These are phyloP conservation scores for Flaveria brownii DNA, from an alignment of 129 eudicot species.

Conservation along the genomic window DNA sequence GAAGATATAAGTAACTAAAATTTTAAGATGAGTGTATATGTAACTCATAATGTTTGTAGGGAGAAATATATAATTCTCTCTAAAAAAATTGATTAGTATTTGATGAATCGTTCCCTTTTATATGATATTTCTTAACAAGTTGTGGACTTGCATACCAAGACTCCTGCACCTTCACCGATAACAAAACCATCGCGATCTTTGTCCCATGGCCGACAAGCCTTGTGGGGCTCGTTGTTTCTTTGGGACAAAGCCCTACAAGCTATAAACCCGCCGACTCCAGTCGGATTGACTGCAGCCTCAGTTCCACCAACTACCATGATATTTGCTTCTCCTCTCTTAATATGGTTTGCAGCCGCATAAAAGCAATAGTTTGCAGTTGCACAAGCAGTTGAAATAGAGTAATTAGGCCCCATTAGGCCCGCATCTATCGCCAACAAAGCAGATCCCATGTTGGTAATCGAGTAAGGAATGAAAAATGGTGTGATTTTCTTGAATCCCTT, in stretches of 20 bases:
- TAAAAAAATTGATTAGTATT: no score
- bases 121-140: background rate
- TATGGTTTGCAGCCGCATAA: slow-evolving; percentile 77
- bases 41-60: no score
- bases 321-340: slow-evolving; percentile 77
- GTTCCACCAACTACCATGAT: slow-evolving; percentile 82
- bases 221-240: slow-evolving; percentile 62
- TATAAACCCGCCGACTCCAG: slow-evolving; percentile 77
- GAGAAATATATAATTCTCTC: no score
- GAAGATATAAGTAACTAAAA: no score
- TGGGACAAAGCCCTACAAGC: slow-evolving; percentile 87
- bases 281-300: slow-evolving; percentile 64
- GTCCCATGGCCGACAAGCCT: slow-evolving; percentile 88
- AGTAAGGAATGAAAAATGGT: slow-evolving; percentile 77
- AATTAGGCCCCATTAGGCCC: slow-evolving; percentile 86
- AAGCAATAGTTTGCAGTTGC: slow-evolving; percentile 84
- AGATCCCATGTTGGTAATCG: slow-evolving; percentile 82
- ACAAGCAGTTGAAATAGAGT: slow-evolving; percentile 84
- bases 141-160: slow-evolving; percentile 49
- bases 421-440: slow-evolving; percentile 79
- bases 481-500: slow-evolving; percentile 72
- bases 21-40: no score
- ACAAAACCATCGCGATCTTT: slow-evolving; percentile 79
- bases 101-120: no score
- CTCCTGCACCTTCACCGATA: slow-evolving; percentile 82